Evolutionary conservation across 768 basidiomycete species (phyloP).

Genomic region (Russula dissimulans): DNA sequence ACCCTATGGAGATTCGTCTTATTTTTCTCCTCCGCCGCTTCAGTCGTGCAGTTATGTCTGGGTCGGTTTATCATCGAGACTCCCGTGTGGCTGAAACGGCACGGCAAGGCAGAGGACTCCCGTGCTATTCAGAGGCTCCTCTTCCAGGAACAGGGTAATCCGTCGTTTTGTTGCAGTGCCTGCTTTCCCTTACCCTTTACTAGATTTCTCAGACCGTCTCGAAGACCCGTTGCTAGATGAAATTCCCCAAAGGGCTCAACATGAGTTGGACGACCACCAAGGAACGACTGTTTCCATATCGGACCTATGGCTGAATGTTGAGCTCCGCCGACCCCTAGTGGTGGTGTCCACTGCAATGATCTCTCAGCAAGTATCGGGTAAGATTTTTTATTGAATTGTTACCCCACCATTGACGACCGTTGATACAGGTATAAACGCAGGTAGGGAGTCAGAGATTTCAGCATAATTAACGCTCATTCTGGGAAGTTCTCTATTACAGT

Average conservation of each 20-base stretch:
- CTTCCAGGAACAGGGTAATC: conserved; percentile 25
- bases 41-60: conserved; percentile 46
- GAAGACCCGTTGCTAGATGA: conserved; percentile 21
- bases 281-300: conserved; percentile 38
- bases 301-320: conserved; percentile 39
- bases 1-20: conserved; percentile 65
- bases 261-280: conserved; percentile 23
- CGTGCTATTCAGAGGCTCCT: conserved; percentile 38
- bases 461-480: conserved; percentile 1
- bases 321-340: conserved; percentile 52
- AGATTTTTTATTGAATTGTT: not conserved
- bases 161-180: not conserved
- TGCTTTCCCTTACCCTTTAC: conserved; percentile 22
- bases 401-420: not conserved
- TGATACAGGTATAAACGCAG: conserved; percentile 62
- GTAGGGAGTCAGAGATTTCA: conserved; percentile 25
- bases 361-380: conserved; percentile 69
- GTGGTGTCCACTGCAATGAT: conserved; percentile 66
- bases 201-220: not conserved
- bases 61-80: conserved; percentile 56
- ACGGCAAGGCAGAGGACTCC: conserved; percentile 41
- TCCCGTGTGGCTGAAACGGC: conserved; percentile 53
- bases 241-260: conserved; percentile 21
- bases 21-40: conserved; percentile 48
- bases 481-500: conserved; percentile 79